phyloP scores from a whole-genome alignment of 305 asterid genomes.

The Rubia peregrina region DNA sequence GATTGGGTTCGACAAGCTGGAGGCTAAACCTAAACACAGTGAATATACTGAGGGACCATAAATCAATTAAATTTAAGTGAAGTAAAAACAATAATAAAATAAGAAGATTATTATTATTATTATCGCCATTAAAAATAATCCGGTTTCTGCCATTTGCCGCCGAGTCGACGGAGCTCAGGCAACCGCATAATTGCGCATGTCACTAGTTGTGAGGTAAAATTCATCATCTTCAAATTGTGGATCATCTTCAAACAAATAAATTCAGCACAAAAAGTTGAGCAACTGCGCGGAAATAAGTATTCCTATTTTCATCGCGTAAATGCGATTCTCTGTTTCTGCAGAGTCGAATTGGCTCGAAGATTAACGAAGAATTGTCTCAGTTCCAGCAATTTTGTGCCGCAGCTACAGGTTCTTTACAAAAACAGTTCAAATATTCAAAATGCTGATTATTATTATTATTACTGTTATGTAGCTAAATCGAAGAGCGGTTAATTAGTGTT shows the following conservation, averaged over 20 bases:
- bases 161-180: slow-evolving; percentile 12
- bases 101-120: background rate
- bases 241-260: background rate
- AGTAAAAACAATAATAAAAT: too few species aligned
- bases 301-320: background rate
- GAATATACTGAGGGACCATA: background rate
- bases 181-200: slow-evolving; percentile 35
- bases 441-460: too few species aligned
- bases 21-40: background rate
- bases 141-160: slow-evolving; percentile 3
- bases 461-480: background rate
- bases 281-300: background rate
- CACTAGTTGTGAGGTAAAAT: slow-evolving; percentile 34
- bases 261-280: background rate
- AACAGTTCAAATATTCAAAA: background rate
- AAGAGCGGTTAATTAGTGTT: background rate
- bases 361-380: slow-evolving; percentile 16
- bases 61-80: background rate
- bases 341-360: slow-evolving; percentile 36
- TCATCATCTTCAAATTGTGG: background rate
- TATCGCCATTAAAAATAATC: background rate
- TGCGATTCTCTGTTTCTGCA: slow-evolving; percentile 20
- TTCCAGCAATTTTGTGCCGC: background rate
- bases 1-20: too few species aligned
- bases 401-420: slow-evolving; percentile 10